Evolutionary conservation across 352 stramenopile genomes (phyloP).

Genomic region (Phytophthora vignae): DNA sequence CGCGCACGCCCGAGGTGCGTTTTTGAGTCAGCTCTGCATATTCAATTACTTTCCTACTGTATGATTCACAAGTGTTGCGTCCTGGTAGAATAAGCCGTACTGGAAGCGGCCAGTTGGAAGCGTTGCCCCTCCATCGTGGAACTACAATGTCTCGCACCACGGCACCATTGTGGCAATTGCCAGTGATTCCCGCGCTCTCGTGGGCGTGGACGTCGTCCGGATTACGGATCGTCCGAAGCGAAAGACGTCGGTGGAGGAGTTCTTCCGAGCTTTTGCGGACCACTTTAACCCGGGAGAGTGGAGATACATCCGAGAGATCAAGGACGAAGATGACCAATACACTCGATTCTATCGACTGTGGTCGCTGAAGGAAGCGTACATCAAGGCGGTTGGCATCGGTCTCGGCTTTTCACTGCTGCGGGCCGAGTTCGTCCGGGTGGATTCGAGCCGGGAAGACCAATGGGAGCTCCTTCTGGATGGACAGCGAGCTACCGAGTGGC

Average conservation of each 20-base stretch:
- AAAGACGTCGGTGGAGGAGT: conserved; percentile 38
- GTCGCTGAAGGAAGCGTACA: conserved; percentile 83
- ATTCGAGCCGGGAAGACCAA: conserved; percentile 13
- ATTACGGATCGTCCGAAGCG: conserved; percentile 55
- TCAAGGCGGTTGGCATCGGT: conserved; percentile 78
- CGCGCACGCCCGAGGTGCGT: conserved; percentile 63
- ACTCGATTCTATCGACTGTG: conserved; percentile 72
- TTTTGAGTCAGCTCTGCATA: neutral
- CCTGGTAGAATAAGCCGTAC: conserved; percentile 66
- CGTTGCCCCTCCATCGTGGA: conserved; percentile 48
- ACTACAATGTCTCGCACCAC: conserved; percentile 88
- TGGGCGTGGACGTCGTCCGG: conserved; percentile 80
- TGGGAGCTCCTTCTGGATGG: conserved; percentile 62
- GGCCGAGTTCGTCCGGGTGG: conserved; percentile 49
- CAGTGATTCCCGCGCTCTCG: conserved; percentile 42
- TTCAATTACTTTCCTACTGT: neutral
- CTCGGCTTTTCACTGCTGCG: conserved; percentile 68
- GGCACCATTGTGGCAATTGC: conserved; percentile 74
- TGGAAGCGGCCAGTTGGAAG: conserved; percentile 40
- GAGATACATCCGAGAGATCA: conserved; percentile 50
- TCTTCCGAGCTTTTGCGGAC: conserved; percentile 67
- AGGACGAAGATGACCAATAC: conserved; percentile 40
- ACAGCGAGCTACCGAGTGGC: conserved; percentile 45
- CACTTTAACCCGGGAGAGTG: conserved; percentile 75
- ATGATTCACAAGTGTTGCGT: neutral